phyloP scores from a whole-genome alignment of 176 grass and related monocot species.

The Cymbopogon citratus region DNA sequence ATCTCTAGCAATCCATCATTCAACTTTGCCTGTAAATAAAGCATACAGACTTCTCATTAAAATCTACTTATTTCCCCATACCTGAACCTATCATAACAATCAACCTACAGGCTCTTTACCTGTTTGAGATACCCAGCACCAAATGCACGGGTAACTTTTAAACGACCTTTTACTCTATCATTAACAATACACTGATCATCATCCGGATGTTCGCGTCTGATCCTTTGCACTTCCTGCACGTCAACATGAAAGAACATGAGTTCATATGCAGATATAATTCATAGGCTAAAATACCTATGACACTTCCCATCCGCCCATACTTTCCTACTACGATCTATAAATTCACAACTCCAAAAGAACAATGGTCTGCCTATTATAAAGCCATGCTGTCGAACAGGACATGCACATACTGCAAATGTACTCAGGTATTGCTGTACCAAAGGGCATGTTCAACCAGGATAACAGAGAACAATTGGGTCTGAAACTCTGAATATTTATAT shows the following conservation, averaged over 20 bases:
- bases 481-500: neutral
- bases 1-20: slow-evolving; percentile 83
- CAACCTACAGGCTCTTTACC: slow-evolving; percentile 36
- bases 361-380: neutral
- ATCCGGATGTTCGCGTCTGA: slow-evolving; percentile 78
- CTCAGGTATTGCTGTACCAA: neutral
- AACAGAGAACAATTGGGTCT: neutral
- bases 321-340: neutral
- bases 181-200: slow-evolving; percentile 82
- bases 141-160: slow-evolving; percentile 92
- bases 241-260: neutral
- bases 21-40: slow-evolving; percentile 50
- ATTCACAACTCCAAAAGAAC: neutral
- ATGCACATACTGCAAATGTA: neutral
- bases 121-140: slow-evolving; percentile 93
- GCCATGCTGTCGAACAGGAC: neutral
- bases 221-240: slow-evolving; percentile 78
- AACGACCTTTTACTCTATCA: slow-evolving; percentile 83
- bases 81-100: neutral
- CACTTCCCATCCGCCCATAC: neutral
- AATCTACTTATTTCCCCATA: neutral
- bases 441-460: neutral
- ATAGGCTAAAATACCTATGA: neutral
- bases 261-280: neutral
- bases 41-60: slow-evolving; percentile 13